Base-by-base conservation (phyloP, 2,329 filamentous ascomycete species). In the Pseudocercospora fuligena region DNA sequence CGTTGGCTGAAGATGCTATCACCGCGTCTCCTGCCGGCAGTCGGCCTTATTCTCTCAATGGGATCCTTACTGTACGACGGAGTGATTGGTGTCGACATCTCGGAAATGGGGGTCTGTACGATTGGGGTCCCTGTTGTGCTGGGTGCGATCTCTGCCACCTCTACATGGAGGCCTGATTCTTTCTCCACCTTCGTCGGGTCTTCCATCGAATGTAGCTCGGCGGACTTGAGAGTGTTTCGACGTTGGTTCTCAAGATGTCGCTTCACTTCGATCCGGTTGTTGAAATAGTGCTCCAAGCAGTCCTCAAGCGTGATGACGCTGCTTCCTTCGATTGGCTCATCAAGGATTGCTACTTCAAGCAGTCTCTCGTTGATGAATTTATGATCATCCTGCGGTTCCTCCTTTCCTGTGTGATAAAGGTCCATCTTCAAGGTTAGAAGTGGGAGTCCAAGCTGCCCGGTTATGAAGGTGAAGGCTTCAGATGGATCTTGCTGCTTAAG, bases 401-500 rank as follows among this genome's bases (percentile, higher is more conserved):
- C 90, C 75, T 92, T 93, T 14, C 94, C 95, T 25, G 93, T 92
- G 75, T 97, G 95, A 73, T 94, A 97, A 14, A 98, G 89, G 76
- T 98, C 94, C 83, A 97, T 94, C 77, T 97, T 96, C 43, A 98
- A 81, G 0, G 94, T 94, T 27, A 98, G 85, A 1, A 98, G 84
- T 6, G 95, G 95, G 16, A 98, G 80, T 73, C 97, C 90, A 21
- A 99, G 85, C 23, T 90, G 93, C 71, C 93, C 94, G 0, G 94
- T 97, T 70, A 99, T 93, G 77, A 97, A 97, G 0, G 90, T 92
- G 77, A 98, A 98, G 0, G 94, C 94, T 79, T 99, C 95, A 0
- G 95, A 97, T 0, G 93, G 92, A 78, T 99, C 95, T 80, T 99
- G 95, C 76, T 98, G 95, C 72, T 89, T 87, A n/a, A 92, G 77